Evolutionary conservation across 2,329 filamentous ascomycete species (phyloP).

Genomic region (Hypocrella siamensis): DNA sequence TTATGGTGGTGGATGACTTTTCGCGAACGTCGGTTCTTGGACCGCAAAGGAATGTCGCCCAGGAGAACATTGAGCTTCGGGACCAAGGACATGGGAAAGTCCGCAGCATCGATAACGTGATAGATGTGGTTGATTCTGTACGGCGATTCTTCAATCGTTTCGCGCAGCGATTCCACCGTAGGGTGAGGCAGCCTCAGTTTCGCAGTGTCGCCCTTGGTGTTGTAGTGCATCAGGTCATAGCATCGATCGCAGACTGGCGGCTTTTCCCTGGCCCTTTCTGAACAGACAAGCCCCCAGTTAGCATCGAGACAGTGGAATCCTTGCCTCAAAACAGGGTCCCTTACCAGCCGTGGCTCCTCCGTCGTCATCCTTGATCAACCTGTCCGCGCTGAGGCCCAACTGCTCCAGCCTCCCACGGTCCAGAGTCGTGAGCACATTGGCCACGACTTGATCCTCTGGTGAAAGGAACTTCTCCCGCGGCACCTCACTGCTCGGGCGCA

Average conservation of each 20-base stretch:
- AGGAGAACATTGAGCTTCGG: slow-evolving; percentile 59
- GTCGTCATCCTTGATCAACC: slow-evolving; percentile 13
- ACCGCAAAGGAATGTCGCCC: slow-evolving; percentile 56
- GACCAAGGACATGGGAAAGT: slow-evolving; percentile 89
- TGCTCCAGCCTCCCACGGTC: slow-evolving; percentile 24
- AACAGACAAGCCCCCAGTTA: background rate
- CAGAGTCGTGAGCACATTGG: slow-evolving; percentile 26
- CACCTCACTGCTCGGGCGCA: slow-evolving; percentile 10
- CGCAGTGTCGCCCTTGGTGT: slow-evolving; percentile 30
- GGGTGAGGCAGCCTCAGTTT: slow-evolving; percentile 60
- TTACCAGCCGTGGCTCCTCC: slow-evolving; percentile 1
- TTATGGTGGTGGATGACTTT: slow-evolving; percentile 48
- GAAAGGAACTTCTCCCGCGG: slow-evolving; percentile 4
- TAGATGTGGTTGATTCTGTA: slow-evolving; percentile 90
- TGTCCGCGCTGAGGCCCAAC: slow-evolving; percentile 28
- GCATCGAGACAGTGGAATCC: background rate
- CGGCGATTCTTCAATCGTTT: slow-evolving; percentile 77
- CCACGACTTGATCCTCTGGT: slow-evolving; percentile 34
- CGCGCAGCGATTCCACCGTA: slow-evolving; percentile 61
- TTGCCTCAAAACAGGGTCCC: background rate
- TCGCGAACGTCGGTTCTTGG: slow-evolving; percentile 64
- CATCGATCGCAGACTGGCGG: slow-evolving; percentile 72
- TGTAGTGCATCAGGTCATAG: slow-evolving; percentile 66
- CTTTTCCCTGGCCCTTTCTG: slow-evolving; percentile 10
- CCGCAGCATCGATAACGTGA: slow-evolving; percentile 85